Evolutionary conservation across 345 rosid species (phyloP).

Genomic region (Cardamine chenopodiifolia): DNA sequence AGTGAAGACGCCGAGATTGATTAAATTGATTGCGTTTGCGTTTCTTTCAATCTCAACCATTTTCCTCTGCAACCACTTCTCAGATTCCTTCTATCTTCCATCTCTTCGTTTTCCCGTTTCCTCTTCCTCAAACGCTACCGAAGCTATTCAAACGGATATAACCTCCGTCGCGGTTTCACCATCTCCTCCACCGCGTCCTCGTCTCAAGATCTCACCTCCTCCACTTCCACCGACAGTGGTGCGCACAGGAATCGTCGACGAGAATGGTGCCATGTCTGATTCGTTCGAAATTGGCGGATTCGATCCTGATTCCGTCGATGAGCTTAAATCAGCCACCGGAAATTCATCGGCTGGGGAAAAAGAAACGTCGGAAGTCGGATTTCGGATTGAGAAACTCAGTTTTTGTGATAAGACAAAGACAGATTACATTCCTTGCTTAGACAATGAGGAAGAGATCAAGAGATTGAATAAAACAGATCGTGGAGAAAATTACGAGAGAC

Average conservation of each 20-base stretch:
- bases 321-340: conserved; percentile 28
- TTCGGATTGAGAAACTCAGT: conserved; percentile 33
- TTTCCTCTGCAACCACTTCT: conserved; percentile 40
- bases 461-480: conserved; percentile 34
- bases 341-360: conserved; percentile 19
- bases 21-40: conserved; percentile 47
- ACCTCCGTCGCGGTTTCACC: conserved; percentile 12
- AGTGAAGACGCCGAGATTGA: conserved; percentile 46
- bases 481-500: conserved; percentile 55
- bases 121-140: conserved; percentile 29
- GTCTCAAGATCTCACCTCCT: conserved; percentile 29
- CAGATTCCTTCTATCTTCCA: conserved; percentile 39
- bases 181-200: conserved; percentile 32
- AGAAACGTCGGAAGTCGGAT: conserved; percentile 6
- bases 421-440: conserved; percentile 59
- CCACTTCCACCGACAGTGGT: conserved; percentile 50
- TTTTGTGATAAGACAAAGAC: conserved; percentile 47
- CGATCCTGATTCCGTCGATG: conserved; percentile 43
- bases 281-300: conserved; percentile 53
- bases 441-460: conserved; percentile 49
- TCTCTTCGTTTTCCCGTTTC: conserved; percentile 28
- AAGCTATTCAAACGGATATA: neutral
- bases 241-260: conserved; percentile 61
- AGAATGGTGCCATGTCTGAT: conserved; percentile 59
- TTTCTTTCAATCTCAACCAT: conserved; percentile 40